These are phyloP conservation scores for Mortierella sp. DNA, from an alignment of 371 early-diverging fungal genomes.

Conservation along the genomic window DNA sequence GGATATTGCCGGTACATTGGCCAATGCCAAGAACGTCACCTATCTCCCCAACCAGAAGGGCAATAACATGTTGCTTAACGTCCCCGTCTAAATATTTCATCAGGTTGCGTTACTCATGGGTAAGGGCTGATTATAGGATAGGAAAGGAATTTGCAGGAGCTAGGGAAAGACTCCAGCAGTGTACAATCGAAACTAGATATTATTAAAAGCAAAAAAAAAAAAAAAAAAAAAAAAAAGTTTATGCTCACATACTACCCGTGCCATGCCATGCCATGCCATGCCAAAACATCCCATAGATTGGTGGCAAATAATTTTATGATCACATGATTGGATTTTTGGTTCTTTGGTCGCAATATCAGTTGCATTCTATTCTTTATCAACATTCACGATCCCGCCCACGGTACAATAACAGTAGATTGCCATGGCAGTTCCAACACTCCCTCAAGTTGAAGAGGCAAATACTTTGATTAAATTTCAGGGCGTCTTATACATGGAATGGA, in stretches of 20 bases:
- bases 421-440: constrained; percentile 47
- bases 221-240: neutral
- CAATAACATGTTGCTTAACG: constrained; percentile 57
- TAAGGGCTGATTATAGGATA: constrained; percentile 52
- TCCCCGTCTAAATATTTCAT: constrained; percentile 44
- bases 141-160: neutral
- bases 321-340: neutral
- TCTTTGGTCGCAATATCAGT: neutral
- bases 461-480: neutral
- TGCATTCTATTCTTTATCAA: neutral
- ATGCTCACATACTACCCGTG: no score
- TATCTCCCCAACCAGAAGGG: constrained; percentile 85
- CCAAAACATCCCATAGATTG: no score
- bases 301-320: neutral
- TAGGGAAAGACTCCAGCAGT: neutral
- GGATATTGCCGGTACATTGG: constrained; percentile 95
- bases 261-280: no score
- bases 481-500: neutral
- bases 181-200: neutral
- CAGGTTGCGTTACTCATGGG: neutral
- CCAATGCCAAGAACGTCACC: constrained; percentile 88
- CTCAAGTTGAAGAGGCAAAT: constrained; percentile 57
- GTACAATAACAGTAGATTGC: neutral
- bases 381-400: constrained; percentile 56
- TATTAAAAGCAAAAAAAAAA: neutral